Evolutionary conservation across 768 basidiomycete species (phyloP).

Genomic region (Candolleomyces eurysporus): DNA sequence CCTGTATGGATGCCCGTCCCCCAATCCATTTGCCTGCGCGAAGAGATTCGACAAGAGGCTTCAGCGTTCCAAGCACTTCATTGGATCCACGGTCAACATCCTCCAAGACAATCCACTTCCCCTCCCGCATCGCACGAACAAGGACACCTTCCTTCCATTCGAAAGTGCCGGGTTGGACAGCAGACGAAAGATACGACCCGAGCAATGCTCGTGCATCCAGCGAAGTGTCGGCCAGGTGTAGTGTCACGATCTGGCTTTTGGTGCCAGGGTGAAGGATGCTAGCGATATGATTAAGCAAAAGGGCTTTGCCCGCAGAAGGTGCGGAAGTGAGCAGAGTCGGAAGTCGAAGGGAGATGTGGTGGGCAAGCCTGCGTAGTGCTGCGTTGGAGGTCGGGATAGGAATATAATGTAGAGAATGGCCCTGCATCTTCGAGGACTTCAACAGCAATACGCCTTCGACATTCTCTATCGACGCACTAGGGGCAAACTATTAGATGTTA

Average conservation of each 20-base stretch:
- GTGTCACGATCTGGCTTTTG: conserved; percentile 71
- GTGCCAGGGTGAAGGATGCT: conserved; percentile 55
- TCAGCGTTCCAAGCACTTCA: conserved; percentile 86
- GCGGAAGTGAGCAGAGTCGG: conserved; percentile 84
- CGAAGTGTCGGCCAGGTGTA: conserved; percentile 94
- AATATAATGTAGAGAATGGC: conserved; percentile 45
- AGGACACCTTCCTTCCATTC: conserved; percentile 97
- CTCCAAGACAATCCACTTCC: conserved; percentile 90
- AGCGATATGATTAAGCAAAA: conserved; percentile 77
- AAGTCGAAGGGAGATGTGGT: conserved; percentile 62
- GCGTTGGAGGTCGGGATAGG: conserved; percentile 57
- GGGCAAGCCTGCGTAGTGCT: conserved; percentile 61
- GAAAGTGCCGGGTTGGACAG: conserved; percentile 79
- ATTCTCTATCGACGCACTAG: conserved; percentile 56
- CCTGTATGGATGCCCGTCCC: conserved; percentile 59
- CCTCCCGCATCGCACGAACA: conserved; percentile 84
- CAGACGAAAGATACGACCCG: conserved; percentile 90
- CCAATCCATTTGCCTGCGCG: conserved; percentile 74
- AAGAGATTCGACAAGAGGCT: conserved; percentile 78
- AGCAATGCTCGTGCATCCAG: conserved; percentile 91
- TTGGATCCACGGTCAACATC: conserved; percentile 89
- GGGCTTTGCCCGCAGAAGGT: conserved; percentile 86
- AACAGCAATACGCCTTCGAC: conserved; percentile 69
- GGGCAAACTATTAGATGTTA: neutral
- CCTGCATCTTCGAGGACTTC: conserved; percentile 33